Evolutionary conservation across 1,284 basidiomycete genomes (phyloP), one percentile per base, ranked within the genome.

Genomic region (Schizophyllum amplum): DNA sequence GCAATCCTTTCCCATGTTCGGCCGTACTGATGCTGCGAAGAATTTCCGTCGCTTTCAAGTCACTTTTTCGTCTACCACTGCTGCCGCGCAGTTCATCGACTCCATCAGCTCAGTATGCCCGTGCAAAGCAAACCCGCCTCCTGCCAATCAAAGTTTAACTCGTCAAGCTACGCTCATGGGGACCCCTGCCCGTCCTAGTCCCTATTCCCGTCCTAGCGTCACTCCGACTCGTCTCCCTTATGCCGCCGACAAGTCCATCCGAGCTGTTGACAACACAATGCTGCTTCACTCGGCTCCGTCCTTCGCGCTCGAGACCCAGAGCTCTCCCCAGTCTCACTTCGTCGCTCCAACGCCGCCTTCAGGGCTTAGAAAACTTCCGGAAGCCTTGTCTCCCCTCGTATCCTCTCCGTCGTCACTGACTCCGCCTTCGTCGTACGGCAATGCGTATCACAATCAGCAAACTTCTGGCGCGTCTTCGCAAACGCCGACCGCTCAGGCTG

Each of bases 31-130:
- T 55, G 23, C 52, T 60, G 26, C 54, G 24, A 49, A 42, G 27
- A 17, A 24, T 17, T 88, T 83, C 66, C 80, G 86, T 55, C 82
- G 88, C 20, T 87, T 90, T 63, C 87, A 90, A 66, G 75, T 90
- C 26, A 84, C 83, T 20, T 89, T 90, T 61, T 65, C 73, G 53
- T 74, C 75, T 20, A 51, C 72, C n/a, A 59, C 66, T 1, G 74
- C 78, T 27, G 80, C 82, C 0, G 65, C 72, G 1, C 76, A 79
- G 59, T 85, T 86, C 62, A 78, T 89, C 58, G 75, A 82, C 51
- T 71, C 78, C 4, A 83, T 90, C 61, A 77, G 78, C 55, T 73
- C 76, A 21, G 76, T 89, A 47, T 90, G 87, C 65, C 87, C 86
- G 1, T 90, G 87, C 73, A 88, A 81, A 68, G 69, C 75, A 49